phyloP scores from a whole-genome alignment of 2,329 filamentous ascomycete genomes.

The Fusarium zealandicum region DNA sequence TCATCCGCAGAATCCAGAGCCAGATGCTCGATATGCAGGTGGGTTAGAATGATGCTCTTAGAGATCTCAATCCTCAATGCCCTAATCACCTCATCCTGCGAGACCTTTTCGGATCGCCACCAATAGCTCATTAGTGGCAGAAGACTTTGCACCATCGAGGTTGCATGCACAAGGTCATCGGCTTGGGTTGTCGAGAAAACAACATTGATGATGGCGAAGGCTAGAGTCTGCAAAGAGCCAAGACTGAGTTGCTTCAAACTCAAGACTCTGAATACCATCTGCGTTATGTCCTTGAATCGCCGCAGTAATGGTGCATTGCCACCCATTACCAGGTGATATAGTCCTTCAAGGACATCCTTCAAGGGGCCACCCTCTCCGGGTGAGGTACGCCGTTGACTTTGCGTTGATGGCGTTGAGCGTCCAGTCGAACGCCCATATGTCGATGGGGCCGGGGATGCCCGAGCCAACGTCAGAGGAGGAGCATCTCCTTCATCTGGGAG shows the following conservation, averaged over 20 bases:
- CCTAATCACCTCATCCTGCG: constrained; percentile 66
- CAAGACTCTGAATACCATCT: constrained; percentile 66
- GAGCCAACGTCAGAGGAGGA: constrained; percentile 45
- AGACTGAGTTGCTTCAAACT: constrained; percentile 63
- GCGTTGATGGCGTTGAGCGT: constrained; percentile 42
- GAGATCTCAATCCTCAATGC: constrained; percentile 80
- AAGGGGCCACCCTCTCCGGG: constrained; percentile 45
- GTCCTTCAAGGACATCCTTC: constrained; percentile 62
- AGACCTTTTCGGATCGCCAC: constrained; percentile 76
- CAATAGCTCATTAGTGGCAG: constrained; percentile 76
- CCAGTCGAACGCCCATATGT: constrained; percentile 40
- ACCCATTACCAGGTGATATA: constrained; percentile 68
- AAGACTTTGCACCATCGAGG: constrained; percentile 64
- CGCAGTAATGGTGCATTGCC: constrained; percentile 72
- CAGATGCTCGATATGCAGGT: constrained; percentile 68
- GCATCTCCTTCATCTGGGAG: constrained; percentile 50
- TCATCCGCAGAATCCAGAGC: constrained; percentile 52
- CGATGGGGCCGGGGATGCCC: constrained; percentile 57
- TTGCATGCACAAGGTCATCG: constrained; percentile 71
- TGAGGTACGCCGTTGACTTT: constrained; percentile 41
- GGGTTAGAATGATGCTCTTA: constrained; percentile 71
- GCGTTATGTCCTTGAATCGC: constrained; percentile 63
- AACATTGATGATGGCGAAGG: constrained; percentile 78
- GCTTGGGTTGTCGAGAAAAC: constrained; percentile 71
- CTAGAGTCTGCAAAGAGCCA: constrained; percentile 71